These are phyloP conservation scores for Sordariomycetes sp. DNA, from an alignment of 2,329 filamentous ascomycete genomes.

Conservation along the genomic window DNA sequence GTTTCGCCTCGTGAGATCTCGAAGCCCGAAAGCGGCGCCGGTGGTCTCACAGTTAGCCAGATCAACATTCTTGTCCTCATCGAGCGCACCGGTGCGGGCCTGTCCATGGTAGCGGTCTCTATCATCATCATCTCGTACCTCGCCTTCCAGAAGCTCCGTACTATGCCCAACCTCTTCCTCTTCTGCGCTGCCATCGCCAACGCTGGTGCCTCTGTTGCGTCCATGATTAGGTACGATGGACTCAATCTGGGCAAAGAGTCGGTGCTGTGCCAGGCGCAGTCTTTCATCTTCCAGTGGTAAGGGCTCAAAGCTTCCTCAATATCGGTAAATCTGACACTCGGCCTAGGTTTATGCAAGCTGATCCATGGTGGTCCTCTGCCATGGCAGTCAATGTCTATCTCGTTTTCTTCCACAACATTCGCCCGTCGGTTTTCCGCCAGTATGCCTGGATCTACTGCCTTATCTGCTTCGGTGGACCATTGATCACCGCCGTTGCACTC, in stretches of 20 bases:
- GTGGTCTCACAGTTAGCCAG: constrained; percentile 23
- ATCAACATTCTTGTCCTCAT: constrained; percentile 36
- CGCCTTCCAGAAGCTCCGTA: constrained; percentile 40
- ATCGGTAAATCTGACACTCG: neutral
- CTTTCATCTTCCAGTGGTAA: constrained; percentile 58
- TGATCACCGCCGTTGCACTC: constrained; percentile 56
- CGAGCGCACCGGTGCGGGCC: constrained; percentile 42
- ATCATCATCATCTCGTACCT: constrained; percentile 40
- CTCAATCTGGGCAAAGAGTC: constrained; percentile 44
- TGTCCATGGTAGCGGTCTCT: constrained; percentile 42
- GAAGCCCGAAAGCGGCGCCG: neutral
- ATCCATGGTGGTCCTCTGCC: constrained; percentile 68
- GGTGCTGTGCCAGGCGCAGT: constrained; percentile 51
- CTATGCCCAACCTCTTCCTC: constrained; percentile 45
- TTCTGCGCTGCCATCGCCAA: constrained; percentile 26
- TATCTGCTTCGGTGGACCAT: constrained; percentile 61
- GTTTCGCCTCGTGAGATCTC: neutral
- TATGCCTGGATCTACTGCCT: constrained; percentile 63
- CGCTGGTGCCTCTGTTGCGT: constrained; percentile 51
- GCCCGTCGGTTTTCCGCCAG: constrained; percentile 54
- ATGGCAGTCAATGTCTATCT: constrained; percentile 79
- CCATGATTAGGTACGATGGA: constrained; percentile 61
- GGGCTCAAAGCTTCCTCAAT: constrained; percentile 15
- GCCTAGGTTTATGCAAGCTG: constrained; percentile 64
- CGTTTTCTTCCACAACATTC: constrained; percentile 48